These are phyloP conservation scores for Periconia digitata DNA, from an alignment of 2,329 filamentous ascomycete species.

Conservation along the genomic window DNA sequence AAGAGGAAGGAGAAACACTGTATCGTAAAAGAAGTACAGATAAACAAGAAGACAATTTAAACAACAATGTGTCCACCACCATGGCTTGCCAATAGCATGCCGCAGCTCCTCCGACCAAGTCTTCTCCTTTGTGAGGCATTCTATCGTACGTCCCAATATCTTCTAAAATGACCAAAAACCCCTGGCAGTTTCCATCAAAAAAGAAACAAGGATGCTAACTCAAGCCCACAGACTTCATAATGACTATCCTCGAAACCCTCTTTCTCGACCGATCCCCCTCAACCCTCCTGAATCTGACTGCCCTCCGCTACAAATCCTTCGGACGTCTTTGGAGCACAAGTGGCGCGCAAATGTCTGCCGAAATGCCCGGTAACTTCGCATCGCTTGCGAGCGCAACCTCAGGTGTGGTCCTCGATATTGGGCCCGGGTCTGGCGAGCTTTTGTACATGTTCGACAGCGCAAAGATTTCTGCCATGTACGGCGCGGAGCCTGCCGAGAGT, in stretches of 20 bases:
- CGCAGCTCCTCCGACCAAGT: slow-evolving; percentile 29
- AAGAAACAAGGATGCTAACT: neutral
- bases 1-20: neutral
- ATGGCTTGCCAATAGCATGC: slow-evolving; percentile 23
- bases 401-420: slow-evolving; percentile 43
- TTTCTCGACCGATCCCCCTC: slow-evolving; percentile 29
- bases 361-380: slow-evolving; percentile 37
- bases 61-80: slow-evolving; percentile 7
- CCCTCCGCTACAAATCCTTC: slow-evolving; percentile 36
- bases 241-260: slow-evolving; percentile 36
- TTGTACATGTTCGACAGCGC: slow-evolving; percentile 48
- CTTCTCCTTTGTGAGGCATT: slow-evolving; percentile 26
- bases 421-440: slow-evolving; percentile 56
- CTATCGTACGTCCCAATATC: slow-evolving; percentile 25
- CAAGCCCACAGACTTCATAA: slow-evolving; percentile 30
- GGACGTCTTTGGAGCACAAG: slow-evolving; percentile 39
- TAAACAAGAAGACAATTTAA: too few relatives aligned
- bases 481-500: slow-evolving; percentile 54
- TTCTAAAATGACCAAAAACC: neutral
- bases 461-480: slow-evolving; percentile 53
- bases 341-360: slow-evolving; percentile 38
- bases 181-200: neutral
- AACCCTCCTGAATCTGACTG: slow-evolving; percentile 30
- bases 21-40: neutral
- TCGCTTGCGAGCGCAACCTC: slow-evolving; percentile 28